phyloP scores from a whole-genome alignment of 1,284 basidiomycete genomes.

The Microbotryum violaceum region DNA sequence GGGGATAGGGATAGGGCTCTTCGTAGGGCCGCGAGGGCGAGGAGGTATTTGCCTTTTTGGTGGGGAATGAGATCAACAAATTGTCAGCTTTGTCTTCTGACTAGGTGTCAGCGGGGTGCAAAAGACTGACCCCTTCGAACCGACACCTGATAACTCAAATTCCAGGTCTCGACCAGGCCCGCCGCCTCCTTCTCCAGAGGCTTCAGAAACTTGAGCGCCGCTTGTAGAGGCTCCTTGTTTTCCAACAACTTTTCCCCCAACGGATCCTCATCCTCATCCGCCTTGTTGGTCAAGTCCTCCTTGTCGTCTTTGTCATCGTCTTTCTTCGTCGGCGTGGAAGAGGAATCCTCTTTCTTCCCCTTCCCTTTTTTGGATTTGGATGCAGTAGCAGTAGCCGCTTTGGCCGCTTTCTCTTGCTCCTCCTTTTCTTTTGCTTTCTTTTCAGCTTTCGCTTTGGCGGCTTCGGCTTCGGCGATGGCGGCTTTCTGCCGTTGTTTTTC shows the following conservation, averaged over 20 bases:
- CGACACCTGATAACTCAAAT: constrained; percentile 70
- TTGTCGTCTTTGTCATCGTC: constrained; percentile 18
- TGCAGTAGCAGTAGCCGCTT: constrained; percentile 57
- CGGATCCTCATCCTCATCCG: constrained; percentile 78
- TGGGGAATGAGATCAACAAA: not conserved
- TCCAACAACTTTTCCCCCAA: constrained; percentile 64
- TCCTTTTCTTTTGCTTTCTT: constrained; percentile 23
- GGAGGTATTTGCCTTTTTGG: constrained; percentile 63
- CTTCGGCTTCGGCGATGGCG: not conserved
- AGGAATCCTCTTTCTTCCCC: constrained; percentile 52
- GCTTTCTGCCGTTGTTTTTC: constrained; percentile 5
- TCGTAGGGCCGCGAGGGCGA: constrained; percentile 64
- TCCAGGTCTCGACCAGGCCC: constrained; percentile 62
- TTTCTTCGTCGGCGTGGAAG: not conserved
- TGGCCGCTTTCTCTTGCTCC: constrained; percentile 64
- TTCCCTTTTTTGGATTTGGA: constrained; percentile 85
- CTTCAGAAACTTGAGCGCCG: constrained; percentile 64
- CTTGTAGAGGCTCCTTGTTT: constrained; percentile 62
- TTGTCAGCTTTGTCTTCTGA: not conserved
- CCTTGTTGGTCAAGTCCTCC: constrained; percentile 46
- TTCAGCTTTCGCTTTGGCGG: constrained; percentile 10
- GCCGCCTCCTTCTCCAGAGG: constrained; percentile 55
- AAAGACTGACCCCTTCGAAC: constrained; percentile 55
- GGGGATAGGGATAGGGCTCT: constrained; percentile 53
- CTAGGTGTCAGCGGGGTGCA: not conserved